Evolutionary conservation across 139 green algal species (phyloP).

Genomic region (Diplosphaera chodatii): DNA sequence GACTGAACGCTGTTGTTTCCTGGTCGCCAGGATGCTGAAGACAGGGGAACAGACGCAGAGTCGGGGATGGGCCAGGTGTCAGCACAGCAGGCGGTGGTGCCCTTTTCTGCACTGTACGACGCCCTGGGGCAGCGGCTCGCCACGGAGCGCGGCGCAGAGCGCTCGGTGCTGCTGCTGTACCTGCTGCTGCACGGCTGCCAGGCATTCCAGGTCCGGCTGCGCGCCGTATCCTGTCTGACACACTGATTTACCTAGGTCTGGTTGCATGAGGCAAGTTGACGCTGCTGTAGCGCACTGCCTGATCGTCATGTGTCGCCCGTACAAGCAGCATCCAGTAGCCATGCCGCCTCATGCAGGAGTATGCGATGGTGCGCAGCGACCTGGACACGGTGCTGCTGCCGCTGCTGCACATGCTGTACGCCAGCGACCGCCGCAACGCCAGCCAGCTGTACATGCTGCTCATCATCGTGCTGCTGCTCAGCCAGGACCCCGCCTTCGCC

Average conservation of each 20-base stretch:
- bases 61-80: slow-evolving; percentile 2
- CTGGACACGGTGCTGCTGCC: slow-evolving; percentile 67
- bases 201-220: slow-evolving; percentile 43
- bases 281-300: no score
- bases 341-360: no score
- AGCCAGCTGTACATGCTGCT: slow-evolving; percentile 72
- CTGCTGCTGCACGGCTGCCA: slow-evolving; percentile 59
- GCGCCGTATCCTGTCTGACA: no score
- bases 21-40: slow-evolving; percentile 21
- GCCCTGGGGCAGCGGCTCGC: slow-evolving; percentile 19
- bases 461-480: slow-evolving; percentile 83
- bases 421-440: slow-evolving; percentile 10
- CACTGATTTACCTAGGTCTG: no score
- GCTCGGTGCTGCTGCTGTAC: slow-evolving; percentile 75
- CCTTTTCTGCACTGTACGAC: slow-evolving; percentile 33
- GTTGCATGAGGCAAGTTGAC: no score
- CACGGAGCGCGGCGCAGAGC: slow-evolving; percentile 37
- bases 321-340: no score
- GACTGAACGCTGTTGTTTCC: no score
- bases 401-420: slow-evolving; percentile 52
- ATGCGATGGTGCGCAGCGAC: slow-evolving; percentile 55
- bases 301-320: no score
- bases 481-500: slow-evolving; percentile 70
- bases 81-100: slow-evolving; percentile 10
- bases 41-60: slow-evolving; percentile 14